These are phyloP conservation scores for Sarcocystis neurona DNA, from an alignment of 169 alveolate species.

Conservation along the genomic window DNA sequence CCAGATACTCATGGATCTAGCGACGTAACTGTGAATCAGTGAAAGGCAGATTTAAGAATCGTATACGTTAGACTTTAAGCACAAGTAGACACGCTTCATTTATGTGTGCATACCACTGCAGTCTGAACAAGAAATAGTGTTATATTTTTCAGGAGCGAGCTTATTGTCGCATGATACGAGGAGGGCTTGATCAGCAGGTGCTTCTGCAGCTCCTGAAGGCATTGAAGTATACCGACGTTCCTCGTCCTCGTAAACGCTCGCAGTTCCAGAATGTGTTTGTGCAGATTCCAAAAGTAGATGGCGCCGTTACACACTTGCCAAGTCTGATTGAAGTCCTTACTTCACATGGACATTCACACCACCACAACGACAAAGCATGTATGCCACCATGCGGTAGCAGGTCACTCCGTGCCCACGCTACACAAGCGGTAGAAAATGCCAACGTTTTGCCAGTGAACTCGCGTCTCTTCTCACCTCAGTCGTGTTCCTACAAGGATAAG, in stretches of 20 bases:
- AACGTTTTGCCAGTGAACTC: neutral
- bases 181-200: constrained; percentile 2
- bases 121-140: neutral
- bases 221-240: neutral
- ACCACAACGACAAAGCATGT: neutral
- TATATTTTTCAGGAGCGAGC: neutral
- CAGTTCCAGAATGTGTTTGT: constrained; percentile 24
- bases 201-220: constrained; percentile 18
- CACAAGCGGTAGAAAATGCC: too few species aligned
- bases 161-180: neutral
- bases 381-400: neutral
- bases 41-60: too few species aligned
- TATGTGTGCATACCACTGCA: constrained; percentile 18
- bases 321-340: constrained; percentile 32
- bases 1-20: too few species aligned
- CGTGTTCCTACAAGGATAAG: neutral
- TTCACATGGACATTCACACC: neutral
- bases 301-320: constrained; percentile 29
- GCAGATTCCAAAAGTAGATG: constrained; percentile 30
- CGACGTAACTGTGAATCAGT: too few species aligned
- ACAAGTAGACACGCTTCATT: too few species aligned
- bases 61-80: too few species aligned
- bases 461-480: neutral
- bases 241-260: constrained; percentile 13
- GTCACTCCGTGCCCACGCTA: neutral